Evolutionary conservation across 2,329 filamentous ascomycete species (phyloP).

Genomic region (Westerdykella aurantiaca): DNA sequence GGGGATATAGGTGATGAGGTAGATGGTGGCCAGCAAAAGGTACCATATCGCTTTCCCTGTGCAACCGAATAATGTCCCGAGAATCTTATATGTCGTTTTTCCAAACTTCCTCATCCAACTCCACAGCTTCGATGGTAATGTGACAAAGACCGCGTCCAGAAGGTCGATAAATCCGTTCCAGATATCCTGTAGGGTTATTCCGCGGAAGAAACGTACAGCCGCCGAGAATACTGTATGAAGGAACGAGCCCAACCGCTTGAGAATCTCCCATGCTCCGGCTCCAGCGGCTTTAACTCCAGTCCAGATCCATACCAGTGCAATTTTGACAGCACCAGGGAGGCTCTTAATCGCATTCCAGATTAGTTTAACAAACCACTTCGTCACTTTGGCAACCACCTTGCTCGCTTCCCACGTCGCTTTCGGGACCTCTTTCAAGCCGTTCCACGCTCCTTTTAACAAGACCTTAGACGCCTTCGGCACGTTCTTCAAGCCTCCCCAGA

Average conservation of each 20-base stretch:
- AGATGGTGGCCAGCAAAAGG: constrained; percentile 2
- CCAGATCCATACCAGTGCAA: constrained; percentile 11
- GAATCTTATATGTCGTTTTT: constrained; percentile 3
- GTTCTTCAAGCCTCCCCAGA: constrained; percentile 3
- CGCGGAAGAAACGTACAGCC: constrained; percentile 10
- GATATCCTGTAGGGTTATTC: constrained; percentile 11
- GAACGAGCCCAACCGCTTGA: constrained; percentile 10
- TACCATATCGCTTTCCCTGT: constrained; percentile 9
- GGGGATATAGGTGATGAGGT: constrained; percentile 11
- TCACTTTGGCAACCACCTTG: constrained; percentile 1
- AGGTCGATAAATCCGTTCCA: constrained; percentile 7
- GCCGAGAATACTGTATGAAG: constrained; percentile 11
- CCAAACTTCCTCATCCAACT: constrained; percentile 11
- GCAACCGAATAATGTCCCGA: constrained; percentile 9
- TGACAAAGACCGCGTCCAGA: constrained; percentile 9
- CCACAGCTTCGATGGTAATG: constrained; percentile 11
- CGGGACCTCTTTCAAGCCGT: constrained; percentile 3
- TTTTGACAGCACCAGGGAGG: constrained; percentile 8
- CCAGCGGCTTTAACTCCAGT: constrained; percentile 8
- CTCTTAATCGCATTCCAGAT: constrained; percentile 8
- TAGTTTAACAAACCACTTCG: constrained; percentile 2
- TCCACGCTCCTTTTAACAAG: neutral
- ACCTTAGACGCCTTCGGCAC: constrained; percentile 1
- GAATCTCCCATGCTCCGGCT: constrained; percentile 1
- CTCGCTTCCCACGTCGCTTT: constrained; percentile 5